phyloP scores from a whole-genome alignment of 768 basidiomycete genomes.

The Mycena pura region DNA sequence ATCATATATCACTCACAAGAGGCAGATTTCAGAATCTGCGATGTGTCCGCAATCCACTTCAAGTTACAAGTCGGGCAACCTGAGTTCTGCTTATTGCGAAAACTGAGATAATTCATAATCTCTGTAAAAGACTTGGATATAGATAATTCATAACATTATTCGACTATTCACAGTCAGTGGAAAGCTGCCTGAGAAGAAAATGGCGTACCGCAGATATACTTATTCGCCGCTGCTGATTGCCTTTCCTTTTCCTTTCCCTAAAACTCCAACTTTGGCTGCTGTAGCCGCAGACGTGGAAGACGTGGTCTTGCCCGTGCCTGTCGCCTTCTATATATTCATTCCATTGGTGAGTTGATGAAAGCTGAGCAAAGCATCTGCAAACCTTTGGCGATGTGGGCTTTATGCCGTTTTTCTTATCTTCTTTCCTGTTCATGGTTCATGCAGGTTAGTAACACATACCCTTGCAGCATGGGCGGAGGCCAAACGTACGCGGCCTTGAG shows the following conservation, averaged over 20 bases:
- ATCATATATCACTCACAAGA: no score
- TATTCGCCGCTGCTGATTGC: background rate
- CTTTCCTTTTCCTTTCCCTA: slow-evolving; percentile 15
- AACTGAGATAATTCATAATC: no score
- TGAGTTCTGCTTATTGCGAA: no score
- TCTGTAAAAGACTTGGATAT: no score
- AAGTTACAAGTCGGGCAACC: no score
- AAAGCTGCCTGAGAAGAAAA: no score
- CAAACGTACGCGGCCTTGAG: slow-evolving; percentile 15
- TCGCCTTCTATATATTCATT: slow-evolving; percentile 1
- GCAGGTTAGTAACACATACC: background rate
- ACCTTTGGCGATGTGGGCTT: slow-evolving; percentile 16
- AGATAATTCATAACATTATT: no score
- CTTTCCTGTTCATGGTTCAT: background rate
- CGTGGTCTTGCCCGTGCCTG: background rate
- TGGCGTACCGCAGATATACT: background rate
- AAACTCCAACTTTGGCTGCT: slow-evolving; percentile 4
- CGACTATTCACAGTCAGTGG: no score
- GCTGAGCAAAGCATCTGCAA: background rate
- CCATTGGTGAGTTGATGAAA: background rate
- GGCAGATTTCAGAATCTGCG: no score
- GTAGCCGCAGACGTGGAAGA: slow-evolving; percentile 10
- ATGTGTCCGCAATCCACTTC: no score
- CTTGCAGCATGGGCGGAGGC: fast-evolving
- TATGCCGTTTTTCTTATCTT: slow-evolving; percentile 19